Base-by-base conservation (phyloP, 176 grass and related monocot genomes). In the Pontederia crassipes region DNA sequence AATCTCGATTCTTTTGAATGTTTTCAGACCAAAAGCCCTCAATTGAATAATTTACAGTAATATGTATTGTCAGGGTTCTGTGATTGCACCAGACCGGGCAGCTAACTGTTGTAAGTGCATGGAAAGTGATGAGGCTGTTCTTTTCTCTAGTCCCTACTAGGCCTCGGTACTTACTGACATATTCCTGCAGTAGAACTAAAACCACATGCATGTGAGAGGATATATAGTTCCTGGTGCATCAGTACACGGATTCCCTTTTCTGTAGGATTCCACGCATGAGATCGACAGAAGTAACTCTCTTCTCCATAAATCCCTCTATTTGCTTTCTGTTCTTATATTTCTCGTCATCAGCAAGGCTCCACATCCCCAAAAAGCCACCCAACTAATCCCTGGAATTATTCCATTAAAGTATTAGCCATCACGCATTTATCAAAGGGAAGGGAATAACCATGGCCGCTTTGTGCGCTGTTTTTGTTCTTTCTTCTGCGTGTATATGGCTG, bases 181-280 rank as follows among this genome's bases (percentile, higher is more conserved):
- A 77, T 61, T 63, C 35, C 49, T 66, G 67, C 48, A 71, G 54
- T 65, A 60, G 66, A 69, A 59, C 59, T 65, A 70, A 71, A 80
- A 64, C 69, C 71, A 54, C 66, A 56, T 66, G 48, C 72, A 76
- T 72, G 68, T 73, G 68, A 68, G 49, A 77, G 28, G 57, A 77
- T 77, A 72, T 12, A 59, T 29, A 14, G 55, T 61, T 61, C 68
- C 62, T 57, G 54, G 8, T 17, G 13, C 56, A 77, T 20, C 50
- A 68, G 67, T 61, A 73, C 63, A 20, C 71, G 62, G 80, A 82
- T 77, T 82, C 80, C 74, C 55, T 77, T 72, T 74, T 62, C 68
- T 62, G 72, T 68, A 82, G 62, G 51, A 75, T 55, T 71, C 71
- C 75, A 70, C 2, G 70, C 79, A 66, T 56, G 12, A 48, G 74